Evolutionary conservation across 192 early-diverging fungal species (phyloP), one percentile per base, ranked within the genome.

Genomic region (Coemansia sp.): DNA sequence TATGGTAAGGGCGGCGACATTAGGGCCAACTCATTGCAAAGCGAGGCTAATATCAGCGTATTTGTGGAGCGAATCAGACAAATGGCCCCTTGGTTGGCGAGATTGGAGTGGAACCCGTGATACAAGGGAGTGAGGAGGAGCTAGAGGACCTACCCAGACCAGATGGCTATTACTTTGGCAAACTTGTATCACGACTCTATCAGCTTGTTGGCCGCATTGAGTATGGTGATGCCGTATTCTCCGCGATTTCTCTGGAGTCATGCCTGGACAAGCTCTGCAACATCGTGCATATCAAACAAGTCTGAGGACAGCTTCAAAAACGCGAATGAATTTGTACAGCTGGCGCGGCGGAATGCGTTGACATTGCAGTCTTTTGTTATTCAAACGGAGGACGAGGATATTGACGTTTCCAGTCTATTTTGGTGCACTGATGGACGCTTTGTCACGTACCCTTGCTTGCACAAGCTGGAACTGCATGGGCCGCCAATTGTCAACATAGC

Each of bases 21-120:
- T 32, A 27, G 29, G 5, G 12, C 5, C 23, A 11, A 10, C 29
- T 3, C 27, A 34, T 10, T 15, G 12, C 29, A 0, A 57, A 29
- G 10, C 15, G 53, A 57, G 23, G 12, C 27, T 12, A 57, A 57
- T 12, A 29, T 57, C 15, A 27, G 8, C 27, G 53, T 10, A 10
- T 57, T 57, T 57, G 53, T 57, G 53, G 21, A 57, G 53, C 29
- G 29, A 10, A 4, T 57, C 53, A 57, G 29, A 29, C 53, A 57
- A 15, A 32, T 32, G 4, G 27, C 29, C 0, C 53, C 53, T 8
- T 7, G 9, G 53, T 57, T 12, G 14, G 29, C 27, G 29, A 57
- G 25, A 32, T 57, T 32, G 11, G 14, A 57, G 29, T 57, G 29
- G 12, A 23, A 8, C 48, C 21, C 19, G 48, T 9, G 34, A 19